phyloP scores from a whole-genome alignment of 1,139 yeast species.

The Pichia sp. region DNA sequence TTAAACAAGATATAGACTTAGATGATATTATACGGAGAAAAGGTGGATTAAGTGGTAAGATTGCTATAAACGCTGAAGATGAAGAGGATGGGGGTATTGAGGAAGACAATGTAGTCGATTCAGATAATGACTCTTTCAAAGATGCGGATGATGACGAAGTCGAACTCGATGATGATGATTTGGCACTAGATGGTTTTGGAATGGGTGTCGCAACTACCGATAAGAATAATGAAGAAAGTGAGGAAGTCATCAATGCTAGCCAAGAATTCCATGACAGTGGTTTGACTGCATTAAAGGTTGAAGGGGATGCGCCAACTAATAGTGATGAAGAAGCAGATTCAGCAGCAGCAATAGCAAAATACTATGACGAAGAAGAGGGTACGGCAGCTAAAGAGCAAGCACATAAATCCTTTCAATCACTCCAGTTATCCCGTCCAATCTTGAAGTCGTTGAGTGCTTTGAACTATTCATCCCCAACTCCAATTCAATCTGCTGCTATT shows the following conservation, averaged over 20 bases:
- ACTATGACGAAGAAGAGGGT: slow-evolving; percentile 57
- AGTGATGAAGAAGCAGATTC: slow-evolving; percentile 48
- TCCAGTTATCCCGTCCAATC: slow-evolving; percentile 85
- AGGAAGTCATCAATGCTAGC: slow-evolving; percentile 23
- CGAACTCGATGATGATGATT: slow-evolving; percentile 45
- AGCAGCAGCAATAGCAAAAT: slow-evolving; percentile 67
- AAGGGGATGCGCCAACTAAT: slow-evolving; percentile 31
- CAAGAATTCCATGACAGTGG: too few species aligned
- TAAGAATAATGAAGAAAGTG: slow-evolving; percentile 45
- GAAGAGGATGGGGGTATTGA: slow-evolving; percentile 31
- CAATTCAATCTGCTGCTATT: slow-evolving; percentile 89
- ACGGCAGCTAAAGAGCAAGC: slow-evolving; percentile 41
- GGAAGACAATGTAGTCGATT: too few species aligned
- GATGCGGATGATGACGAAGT: slow-evolving; percentile 35
- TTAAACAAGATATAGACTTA: slow-evolving; percentile 69
- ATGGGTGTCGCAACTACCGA: slow-evolving; percentile 46
- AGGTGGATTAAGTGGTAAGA: slow-evolving; percentile 59
- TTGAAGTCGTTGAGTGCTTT: slow-evolving; percentile 75
- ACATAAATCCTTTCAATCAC: slow-evolving; percentile 66
- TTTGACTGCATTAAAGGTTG: too few species aligned
- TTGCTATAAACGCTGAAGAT: slow-evolving; percentile 35
- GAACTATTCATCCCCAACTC: slow-evolving; percentile 84
- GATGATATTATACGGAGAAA: slow-evolving; percentile 80
- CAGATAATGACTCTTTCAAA: too few species aligned
- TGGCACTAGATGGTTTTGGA: slow-evolving; percentile 71